A percentile compares a stretch with the other conserved stretches of the same genome.
These are phyloP conservation scores for Herpetomonas tarakana DNA, from an alignment of 208 protist species.

Conservation along the genomic window DNA sequence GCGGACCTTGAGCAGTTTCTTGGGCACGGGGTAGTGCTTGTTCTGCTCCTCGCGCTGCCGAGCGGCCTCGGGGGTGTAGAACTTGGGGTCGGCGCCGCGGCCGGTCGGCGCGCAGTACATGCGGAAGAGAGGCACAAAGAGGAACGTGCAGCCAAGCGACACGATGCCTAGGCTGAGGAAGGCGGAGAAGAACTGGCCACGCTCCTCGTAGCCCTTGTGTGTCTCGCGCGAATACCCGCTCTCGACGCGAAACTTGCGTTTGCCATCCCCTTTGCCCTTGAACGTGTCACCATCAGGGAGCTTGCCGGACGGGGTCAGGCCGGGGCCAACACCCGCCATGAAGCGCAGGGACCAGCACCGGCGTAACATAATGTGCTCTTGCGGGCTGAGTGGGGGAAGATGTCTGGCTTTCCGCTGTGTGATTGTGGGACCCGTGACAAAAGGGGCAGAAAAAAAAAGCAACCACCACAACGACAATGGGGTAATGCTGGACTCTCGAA, in stretches of 20 bases:
- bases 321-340: constrained; percentile 14
- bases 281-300: neutral
- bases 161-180: constrained; percentile 76
- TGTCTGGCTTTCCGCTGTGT: no score
- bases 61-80: constrained; percentile 73
- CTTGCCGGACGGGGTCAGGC: constrained; percentile 5
- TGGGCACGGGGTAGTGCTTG: constrained; percentile 60
- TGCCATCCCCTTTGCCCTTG: constrained; percentile 8
- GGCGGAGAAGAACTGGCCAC: constrained; percentile 82
- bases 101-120: constrained; percentile 87
- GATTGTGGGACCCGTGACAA: no score
- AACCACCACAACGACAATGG: no score
- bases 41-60: constrained; percentile 64
- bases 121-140: constrained; percentile 88
- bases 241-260: constrained; percentile 56
- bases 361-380: constrained; percentile 32
- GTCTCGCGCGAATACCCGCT: constrained; percentile 53
- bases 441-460: no score
- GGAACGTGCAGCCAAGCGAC: constrained; percentile 81
- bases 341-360: constrained; percentile 25
- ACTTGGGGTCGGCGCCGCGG: constrained; percentile 78
- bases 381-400: neutral
- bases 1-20: constrained; percentile 83
- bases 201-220: constrained; percentile 65
- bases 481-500: no score